Evolutionary conservation across 23 red algal species (phyloP).

Genomic region (Chondrus crispus): DNA sequence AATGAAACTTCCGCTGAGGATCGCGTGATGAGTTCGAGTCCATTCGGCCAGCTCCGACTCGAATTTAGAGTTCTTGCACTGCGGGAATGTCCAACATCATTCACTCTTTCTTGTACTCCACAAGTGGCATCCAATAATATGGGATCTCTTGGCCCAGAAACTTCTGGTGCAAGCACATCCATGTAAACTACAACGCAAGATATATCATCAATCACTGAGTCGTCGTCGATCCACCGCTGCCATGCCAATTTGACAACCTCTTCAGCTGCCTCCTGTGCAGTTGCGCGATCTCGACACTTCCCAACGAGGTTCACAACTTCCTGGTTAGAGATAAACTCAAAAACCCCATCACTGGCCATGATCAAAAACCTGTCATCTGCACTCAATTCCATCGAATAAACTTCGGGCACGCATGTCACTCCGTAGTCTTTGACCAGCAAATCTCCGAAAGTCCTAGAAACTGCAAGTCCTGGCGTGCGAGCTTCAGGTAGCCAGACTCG

Average conservation of each 20-base stretch:
- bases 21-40: neutral
- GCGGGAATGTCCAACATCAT: neutral
- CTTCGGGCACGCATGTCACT: constrained; percentile 71
- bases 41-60: neutral
- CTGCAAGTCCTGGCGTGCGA: constrained; percentile 86
- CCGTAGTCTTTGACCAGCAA: constrained; percentile 71
- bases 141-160: neutral
- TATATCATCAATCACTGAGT: constrained; percentile 89
- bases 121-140: neutral
- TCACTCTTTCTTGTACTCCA: neutral
- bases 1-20: neutral
- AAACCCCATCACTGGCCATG: constrained; percentile 84
- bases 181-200: constrained; percentile 83
- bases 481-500: constrained; percentile 85
- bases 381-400: constrained; percentile 54
- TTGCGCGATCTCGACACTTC: constrained; percentile 31
- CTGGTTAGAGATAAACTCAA: constrained; percentile 84
- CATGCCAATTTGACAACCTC: constrained; percentile 75
- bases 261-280: constrained; percentile 76
- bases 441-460: constrained; percentile 91
- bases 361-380: constrained; percentile 68
- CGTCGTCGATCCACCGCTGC: constrained; percentile 79
- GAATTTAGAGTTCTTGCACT: neutral
- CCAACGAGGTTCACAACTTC: constrained; percentile 75
- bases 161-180: constrained; percentile 3